Percentiles rank a stretch among this genome's conserved stretches.
phyloP scores from a whole-genome alignment of 257 asterid species.

The Capsicum pubescens region DNA sequence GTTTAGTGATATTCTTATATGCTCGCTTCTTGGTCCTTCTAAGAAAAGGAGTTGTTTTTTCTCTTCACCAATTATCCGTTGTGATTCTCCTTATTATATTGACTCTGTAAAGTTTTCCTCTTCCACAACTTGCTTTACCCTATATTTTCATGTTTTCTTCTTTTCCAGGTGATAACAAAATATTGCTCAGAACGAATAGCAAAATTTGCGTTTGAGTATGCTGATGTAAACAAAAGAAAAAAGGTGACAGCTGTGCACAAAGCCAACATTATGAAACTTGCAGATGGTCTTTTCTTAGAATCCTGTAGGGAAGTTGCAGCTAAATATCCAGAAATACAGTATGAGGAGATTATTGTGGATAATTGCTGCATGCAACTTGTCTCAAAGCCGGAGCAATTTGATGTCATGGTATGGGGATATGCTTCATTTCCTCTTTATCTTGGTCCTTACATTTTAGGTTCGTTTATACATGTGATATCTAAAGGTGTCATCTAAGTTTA shows the following conservation, averaged over 20 bases:
- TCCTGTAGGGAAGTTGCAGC: conserved; percentile 96
- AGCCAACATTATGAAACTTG: conserved; percentile 99
- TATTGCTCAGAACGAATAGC: conserved; percentile 98
- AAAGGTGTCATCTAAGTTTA: neutral
- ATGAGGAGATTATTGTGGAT: conserved; percentile 94
- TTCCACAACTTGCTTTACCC: conserved; percentile 9
- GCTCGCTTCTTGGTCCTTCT: neutral
- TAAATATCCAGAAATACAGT: conserved; percentile 85
- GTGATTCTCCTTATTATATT: neutral
- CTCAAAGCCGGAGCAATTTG: conserved; percentile 38
- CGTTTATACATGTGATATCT: neutral
- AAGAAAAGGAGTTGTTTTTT: neutral
- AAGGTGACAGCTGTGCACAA: conserved; percentile 98
- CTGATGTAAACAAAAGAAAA: conserved; percentile 97
- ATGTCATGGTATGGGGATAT: conserved; percentile 34
- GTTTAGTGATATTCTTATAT: neutral
- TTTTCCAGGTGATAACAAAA: conserved; percentile 89
- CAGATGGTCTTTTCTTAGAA: conserved; percentile 94
- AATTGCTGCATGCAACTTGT: conserved; percentile 81
- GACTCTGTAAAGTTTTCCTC: neutral
- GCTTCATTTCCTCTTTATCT: neutral
- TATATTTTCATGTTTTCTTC: neutral
- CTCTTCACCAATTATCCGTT: neutral
- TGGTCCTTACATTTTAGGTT: neutral
- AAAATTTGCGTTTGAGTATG: conserved; percentile 95